These are phyloP conservation scores for Aquilaria sinensis DNA, from an alignment of 345 rosid species.

Conservation along the genomic window DNA sequence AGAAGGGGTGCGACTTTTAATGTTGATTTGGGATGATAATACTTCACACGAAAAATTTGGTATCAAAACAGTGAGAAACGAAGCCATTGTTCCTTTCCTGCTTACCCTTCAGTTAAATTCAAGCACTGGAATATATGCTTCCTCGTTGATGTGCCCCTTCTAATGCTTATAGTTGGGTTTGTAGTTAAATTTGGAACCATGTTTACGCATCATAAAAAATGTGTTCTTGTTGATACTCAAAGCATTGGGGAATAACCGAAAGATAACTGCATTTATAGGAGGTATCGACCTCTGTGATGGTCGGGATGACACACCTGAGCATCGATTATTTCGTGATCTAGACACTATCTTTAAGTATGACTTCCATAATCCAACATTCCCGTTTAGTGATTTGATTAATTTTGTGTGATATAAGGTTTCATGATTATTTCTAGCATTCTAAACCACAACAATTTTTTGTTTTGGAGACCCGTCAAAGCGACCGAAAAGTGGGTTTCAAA, in stretches of 20 bases:
- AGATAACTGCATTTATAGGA: conserved; percentile 83
- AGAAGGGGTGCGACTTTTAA: conserved; percentile 85
- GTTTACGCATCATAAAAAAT: conserved; percentile 95
- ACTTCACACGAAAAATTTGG: conserved; percentile 67
- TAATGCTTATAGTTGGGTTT: too few relatives aligned
- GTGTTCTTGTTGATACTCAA: conserved; percentile 84
- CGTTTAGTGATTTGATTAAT: conserved; percentile 43
- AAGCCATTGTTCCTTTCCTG: background rate
- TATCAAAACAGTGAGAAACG: conserved; percentile 44
- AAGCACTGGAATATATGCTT: too few relatives aligned
- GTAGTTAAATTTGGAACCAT: conserved; percentile 26
- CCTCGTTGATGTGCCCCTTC: too few relatives aligned
- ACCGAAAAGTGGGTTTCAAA: too few relatives aligned
- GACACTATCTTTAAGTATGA: conserved; percentile 70
- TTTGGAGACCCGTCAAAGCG: too few relatives aligned
- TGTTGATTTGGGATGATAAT: conserved; percentile 90
- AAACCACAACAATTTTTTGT: too few relatives aligned
- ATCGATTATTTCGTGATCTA: conserved; percentile 60
- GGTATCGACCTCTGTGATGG: conserved; percentile 96
- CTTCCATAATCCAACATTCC: conserved; percentile 78
- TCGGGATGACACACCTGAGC: conserved; percentile 92
- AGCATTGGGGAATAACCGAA: conserved; percentile 63
- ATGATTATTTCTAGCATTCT: too few relatives aligned
- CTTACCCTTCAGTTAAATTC: background rate
- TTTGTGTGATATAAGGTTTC: too few relatives aligned